Evolutionary conservation across 805 yeast genomes (phyloP).

Genomic region (Cephaloascus fragrans): DNA sequence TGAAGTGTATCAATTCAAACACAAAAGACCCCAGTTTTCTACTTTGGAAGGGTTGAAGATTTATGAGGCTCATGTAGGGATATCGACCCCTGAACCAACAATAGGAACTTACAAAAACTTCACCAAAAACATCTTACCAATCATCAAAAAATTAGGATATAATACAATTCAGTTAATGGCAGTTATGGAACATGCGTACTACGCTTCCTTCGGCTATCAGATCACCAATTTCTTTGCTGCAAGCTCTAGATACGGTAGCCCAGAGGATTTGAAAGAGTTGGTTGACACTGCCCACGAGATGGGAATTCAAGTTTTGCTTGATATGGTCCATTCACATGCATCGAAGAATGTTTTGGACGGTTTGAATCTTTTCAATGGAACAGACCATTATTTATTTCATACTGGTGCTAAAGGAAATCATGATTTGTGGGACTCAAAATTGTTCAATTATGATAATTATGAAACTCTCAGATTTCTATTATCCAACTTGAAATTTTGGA

Average conservation of each 20-base stretch:
- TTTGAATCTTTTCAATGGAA: conserved; percentile 85
- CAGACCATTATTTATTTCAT: conserved; percentile 92
- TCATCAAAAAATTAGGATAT: conserved; percentile 76
- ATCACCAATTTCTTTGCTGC: conserved; percentile 86
- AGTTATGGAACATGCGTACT: conserved; percentile 96
- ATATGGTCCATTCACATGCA: conserved; percentile 93
- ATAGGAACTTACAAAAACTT: conserved; percentile 83
- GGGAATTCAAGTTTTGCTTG: conserved; percentile 80
- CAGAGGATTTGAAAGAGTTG: conserved; percentile 86
- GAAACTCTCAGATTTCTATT: conserved; percentile 84
- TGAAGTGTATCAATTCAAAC: conserved; percentile 45
- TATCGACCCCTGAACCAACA: conserved; percentile 82
- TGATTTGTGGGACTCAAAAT: conserved; percentile 91
- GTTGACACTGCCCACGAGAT: conserved; percentile 85
- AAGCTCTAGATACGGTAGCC: conserved; percentile 88
- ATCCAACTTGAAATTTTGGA: conserved; percentile 73
- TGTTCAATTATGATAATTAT: conserved; percentile 85
- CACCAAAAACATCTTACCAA: conserved; percentile 71
- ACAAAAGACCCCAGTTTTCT: conserved; percentile 50
- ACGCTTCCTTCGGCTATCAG: conserved; percentile 97
- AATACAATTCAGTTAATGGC: conserved; percentile 96
- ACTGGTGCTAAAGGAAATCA: conserved; percentile 80
- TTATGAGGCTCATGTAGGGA: conserved; percentile 94
- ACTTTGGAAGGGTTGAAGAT: conserved; percentile 55
- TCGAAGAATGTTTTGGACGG: conserved; percentile 94